Percentiles rank a stretch among this genome's conserved stretches.
These are phyloP conservation scores for Fusarium veterinarium DNA, from an alignment of 2,329 filamentous ascomycete species.

Conservation along the genomic window DNA sequence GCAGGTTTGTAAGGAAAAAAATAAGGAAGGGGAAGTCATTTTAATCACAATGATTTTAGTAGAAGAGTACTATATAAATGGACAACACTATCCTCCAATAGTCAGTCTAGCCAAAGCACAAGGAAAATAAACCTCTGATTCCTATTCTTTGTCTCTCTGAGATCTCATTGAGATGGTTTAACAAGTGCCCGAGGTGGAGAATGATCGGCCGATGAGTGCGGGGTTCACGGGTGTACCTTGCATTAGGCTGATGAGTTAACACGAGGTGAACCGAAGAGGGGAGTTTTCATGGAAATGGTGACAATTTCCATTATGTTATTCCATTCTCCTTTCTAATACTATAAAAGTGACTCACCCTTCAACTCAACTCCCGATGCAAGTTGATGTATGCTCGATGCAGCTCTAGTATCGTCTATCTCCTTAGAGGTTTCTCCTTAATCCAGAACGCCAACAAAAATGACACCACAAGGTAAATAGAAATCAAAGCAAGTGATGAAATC, in stretches of 20 bases:
- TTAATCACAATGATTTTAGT: not conserved
- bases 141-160: not conserved
- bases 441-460: slow-evolving; percentile 59
- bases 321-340: not conserved
- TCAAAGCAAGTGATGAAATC: slow-evolving; percentile 55
- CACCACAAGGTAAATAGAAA: slow-evolving; percentile 50
- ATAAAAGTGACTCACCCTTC: not conserved
- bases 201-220: not conserved
- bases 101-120: too few relatives aligned
- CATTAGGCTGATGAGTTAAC: not conserved
- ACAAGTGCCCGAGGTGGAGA: not conserved
- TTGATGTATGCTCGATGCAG: not conserved
- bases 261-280: not conserved
- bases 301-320: not conserved
- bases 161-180: not conserved
- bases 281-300: not conserved
- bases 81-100: too few relatives aligned
- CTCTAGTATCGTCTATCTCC: slow-evolving; percentile 40
- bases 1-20: not conserved
- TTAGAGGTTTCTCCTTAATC: slow-evolving; percentile 68
- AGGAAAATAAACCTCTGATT: not conserved
- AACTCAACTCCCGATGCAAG: not conserved
- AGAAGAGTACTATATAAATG: not conserved
- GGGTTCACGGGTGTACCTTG: slow-evolving; percentile 3
- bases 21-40: not conserved